A percentile compares a stretch with the other conserved stretches of the same genome.
Evolutionary conservation across 2,329 filamentous ascomycete species (phyloP).

Genomic region (Scedosporium dehoogii): DNA sequence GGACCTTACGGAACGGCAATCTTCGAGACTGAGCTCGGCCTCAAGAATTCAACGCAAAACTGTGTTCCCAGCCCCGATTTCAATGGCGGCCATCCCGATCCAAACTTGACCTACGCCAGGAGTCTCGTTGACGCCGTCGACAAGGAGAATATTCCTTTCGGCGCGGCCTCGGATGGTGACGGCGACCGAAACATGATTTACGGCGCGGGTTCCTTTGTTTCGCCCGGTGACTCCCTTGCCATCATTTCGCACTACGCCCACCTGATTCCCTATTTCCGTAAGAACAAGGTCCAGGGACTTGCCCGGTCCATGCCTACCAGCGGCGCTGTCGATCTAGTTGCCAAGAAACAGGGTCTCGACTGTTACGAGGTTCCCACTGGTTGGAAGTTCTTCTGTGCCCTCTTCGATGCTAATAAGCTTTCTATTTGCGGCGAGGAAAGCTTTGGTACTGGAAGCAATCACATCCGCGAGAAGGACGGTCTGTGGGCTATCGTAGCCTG

Average conservation of each 20-base stretch:
- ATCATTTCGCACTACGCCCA: conserved; percentile 97
- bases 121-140: conserved; percentile 91
- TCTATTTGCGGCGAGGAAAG: conserved; percentile 98
- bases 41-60: conserved; percentile 74
- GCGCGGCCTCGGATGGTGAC: conserved; percentile 91
- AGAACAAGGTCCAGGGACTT: conserved; percentile 89
- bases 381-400: conserved; percentile 98
- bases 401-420: conserved; percentile 90
- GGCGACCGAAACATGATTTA: conserved; percentile 99
- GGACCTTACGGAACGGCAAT: conserved; percentile 92
- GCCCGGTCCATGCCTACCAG: conserved; percentile 97
- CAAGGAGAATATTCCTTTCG: conserved; percentile 85
- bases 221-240: conserved; percentile 90
- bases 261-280: conserved; percentile 96
- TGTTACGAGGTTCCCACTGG: conserved; percentile 96
- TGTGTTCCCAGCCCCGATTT: conserved; percentile 90
- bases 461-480: conserved; percentile 98
- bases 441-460: conserved; percentile 96
- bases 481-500: conserved; percentile 96
- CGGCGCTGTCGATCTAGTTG: conserved; percentile 88
- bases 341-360: conserved; percentile 83
- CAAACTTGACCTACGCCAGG: conserved; percentile 94
- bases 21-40: conserved; percentile 86
- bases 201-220: conserved; percentile 91
- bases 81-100: conserved; percentile 92